phyloP scores from a whole-genome alignment of 148 eudicot genomes.

The Amaranthus cruentus region DNA sequence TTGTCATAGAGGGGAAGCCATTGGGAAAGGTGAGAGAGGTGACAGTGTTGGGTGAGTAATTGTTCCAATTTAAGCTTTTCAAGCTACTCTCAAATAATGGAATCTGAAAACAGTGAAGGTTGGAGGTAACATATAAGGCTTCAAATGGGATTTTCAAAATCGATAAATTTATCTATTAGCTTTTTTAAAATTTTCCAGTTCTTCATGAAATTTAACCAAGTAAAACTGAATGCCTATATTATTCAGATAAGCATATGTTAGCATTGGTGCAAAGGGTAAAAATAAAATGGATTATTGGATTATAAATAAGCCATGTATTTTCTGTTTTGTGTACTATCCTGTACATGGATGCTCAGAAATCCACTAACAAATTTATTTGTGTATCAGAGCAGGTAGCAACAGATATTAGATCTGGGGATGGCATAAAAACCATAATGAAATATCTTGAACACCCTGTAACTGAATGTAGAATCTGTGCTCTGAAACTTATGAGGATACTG shows the following conservation, averaged over 20 bases:
- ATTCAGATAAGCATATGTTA: background rate
- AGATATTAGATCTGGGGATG: conserved; percentile 45
- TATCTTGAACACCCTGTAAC: conserved; percentile 44
- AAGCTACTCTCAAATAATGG: too few species aligned
- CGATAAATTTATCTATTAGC: too few species aligned
- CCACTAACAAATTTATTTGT: background rate
- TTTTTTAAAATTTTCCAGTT: too few species aligned
- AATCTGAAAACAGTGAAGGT: too few species aligned
- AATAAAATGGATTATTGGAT: background rate
- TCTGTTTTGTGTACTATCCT: background rate
- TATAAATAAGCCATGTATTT: background rate
- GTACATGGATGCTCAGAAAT: background rate
- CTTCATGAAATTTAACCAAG: too few species aligned
- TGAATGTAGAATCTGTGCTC: conserved; percentile 37
- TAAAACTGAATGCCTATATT: too few species aligned
- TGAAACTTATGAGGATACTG: conserved; percentile 45
- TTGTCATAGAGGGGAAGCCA: too few species aligned
- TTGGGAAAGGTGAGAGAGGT: too few species aligned
- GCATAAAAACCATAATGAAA: conserved; percentile 39
- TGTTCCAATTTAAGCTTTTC: too few species aligned
- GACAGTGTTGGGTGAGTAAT: too few species aligned
- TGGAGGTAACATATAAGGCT: too few species aligned
- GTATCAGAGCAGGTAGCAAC: conserved; percentile 47
- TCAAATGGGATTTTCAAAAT: too few species aligned
- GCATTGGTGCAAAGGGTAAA: background rate